Percentiles rank a stretch among this genome's conserved stretches.
These are phyloP conservation scores for Yarrowia deformans DNA, from an alignment of 805 yeast species.

Conservation along the genomic window DNA sequence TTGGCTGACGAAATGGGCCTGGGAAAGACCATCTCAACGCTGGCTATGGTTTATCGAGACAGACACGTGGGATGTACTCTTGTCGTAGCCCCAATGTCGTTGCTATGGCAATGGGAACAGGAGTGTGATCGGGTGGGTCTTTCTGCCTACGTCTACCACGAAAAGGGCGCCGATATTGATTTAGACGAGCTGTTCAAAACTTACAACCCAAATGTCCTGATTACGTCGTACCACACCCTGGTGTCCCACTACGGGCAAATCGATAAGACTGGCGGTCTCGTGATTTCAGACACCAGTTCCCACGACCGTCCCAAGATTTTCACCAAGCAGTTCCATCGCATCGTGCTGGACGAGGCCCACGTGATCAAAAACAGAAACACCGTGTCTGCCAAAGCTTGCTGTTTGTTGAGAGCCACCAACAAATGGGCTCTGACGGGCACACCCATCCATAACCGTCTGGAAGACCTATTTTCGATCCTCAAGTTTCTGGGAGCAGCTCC, in stretches of 20 bases:
- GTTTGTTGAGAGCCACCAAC: slow-evolving; percentile 66
- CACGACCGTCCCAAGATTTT: slow-evolving; percentile 53
- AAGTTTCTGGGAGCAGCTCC: slow-evolving; percentile 83
- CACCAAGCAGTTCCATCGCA: slow-evolving; percentile 74
- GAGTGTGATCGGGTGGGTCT: slow-evolving; percentile 55
- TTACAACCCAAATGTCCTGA: slow-evolving; percentile 67
- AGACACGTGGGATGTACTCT: slow-evolving; percentile 64
- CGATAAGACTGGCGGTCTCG: slow-evolving; percentile 41
- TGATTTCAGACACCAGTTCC: slow-evolving; percentile 26
- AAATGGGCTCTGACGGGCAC: slow-evolving; percentile 93
- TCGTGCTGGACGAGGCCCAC: slow-evolving; percentile 91
- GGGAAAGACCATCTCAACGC: slow-evolving; percentile 88
- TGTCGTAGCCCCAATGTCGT: slow-evolving; percentile 87
- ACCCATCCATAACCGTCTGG: slow-evolving; percentile 86
- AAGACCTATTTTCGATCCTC: slow-evolving; percentile 81
- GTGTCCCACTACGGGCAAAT: slow-evolving; percentile 72
- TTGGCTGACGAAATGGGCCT: slow-evolving; percentile 97
- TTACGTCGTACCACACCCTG: slow-evolving; percentile 89
- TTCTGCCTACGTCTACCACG: slow-evolving; percentile 68
- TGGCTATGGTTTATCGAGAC: slow-evolving; percentile 71
- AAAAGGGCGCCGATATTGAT: slow-evolving; percentile 62
- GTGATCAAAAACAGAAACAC: slow-evolving; percentile 80
- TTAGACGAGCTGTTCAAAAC: slow-evolving; percentile 56
- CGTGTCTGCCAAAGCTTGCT: slow-evolving; percentile 79
- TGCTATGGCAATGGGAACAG: slow-evolving; percentile 88